A percentile compares a stretch with the other conserved stretches of the same genome.
Evolutionary conservation across 2,329 filamentous ascomycete species (phyloP).

Genomic region (Botrytis deweyae): DNA sequence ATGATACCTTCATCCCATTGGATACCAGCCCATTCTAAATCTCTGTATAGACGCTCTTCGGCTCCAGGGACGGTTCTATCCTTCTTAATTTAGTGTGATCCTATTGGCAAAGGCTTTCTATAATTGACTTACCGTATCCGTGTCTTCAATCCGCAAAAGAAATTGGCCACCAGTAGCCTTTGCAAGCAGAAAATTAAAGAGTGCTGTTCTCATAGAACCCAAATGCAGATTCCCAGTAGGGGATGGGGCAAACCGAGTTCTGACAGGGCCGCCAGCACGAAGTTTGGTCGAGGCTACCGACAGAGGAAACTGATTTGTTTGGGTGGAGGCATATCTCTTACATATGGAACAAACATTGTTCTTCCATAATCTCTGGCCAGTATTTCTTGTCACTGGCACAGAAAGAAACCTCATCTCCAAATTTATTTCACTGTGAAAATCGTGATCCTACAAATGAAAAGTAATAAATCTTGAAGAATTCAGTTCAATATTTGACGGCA

Average conservation of each 20-base stretch:
- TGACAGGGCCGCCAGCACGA: slow-evolving; percentile 56
- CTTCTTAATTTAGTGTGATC: slow-evolving; percentile 44
- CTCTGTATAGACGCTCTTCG: slow-evolving; percentile 72
- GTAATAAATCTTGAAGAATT: not conserved
- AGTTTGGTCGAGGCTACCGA: slow-evolving; percentile 30
- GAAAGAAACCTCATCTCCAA: slow-evolving; percentile 12
- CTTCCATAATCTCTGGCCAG: slow-evolving; percentile 14
- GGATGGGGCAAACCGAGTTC: slow-evolving; percentile 91
- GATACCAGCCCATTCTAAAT: slow-evolving; percentile 85
- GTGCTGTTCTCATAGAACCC: slow-evolving; percentile 83
- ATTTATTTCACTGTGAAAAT: not conserved
- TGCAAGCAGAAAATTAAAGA: slow-evolving; percentile 95
- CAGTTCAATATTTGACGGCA: not conserved
- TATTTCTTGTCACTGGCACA: slow-evolving; percentile 10
- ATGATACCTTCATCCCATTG: slow-evolving; percentile 82
- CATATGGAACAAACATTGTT: slow-evolving; percentile 10
- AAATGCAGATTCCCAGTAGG: slow-evolving; percentile 93
- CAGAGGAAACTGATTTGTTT: slow-evolving; percentile 17
- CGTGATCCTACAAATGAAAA: not conserved
- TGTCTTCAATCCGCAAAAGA: slow-evolving; percentile 88
- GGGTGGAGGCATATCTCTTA: slow-evolving; percentile 14
- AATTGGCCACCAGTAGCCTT: slow-evolving; percentile 87
- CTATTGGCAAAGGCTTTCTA: slow-evolving; percentile 11
- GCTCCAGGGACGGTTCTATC: slow-evolving; percentile 73
- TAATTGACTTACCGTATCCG: slow-evolving; percentile 68